A percentile compares a stretch with the other conserved stretches of the same genome.
phyloP scores from a whole-genome alignment of 768 basidiomycete species.

The Rhodotorula diobovata region DNA sequence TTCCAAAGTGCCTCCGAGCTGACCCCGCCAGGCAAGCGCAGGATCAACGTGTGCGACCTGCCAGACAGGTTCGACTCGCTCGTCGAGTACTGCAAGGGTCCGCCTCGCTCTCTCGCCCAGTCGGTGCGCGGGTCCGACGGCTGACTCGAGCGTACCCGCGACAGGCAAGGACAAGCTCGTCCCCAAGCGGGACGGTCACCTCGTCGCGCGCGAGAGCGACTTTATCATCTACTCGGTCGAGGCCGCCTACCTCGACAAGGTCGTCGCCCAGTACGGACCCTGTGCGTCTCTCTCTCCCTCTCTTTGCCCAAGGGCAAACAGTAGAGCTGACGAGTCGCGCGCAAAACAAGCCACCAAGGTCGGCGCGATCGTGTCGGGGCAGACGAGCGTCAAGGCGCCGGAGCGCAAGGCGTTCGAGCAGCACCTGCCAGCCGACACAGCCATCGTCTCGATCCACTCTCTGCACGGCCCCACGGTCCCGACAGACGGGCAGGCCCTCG shows the following conservation, averaged over 20 bases:
- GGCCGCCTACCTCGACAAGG: conserved; percentile 73
- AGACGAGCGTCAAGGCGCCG: conserved; percentile 94
- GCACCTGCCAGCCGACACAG: conserved; percentile 74
- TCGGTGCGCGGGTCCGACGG: neutral
- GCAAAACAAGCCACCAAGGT: conserved; percentile 89
- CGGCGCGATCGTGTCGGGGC: conserved; percentile 85
- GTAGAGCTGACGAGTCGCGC: neutral
- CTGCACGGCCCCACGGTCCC: conserved; percentile 88
- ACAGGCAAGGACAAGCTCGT: conserved; percentile 52
- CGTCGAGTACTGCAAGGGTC: conserved; percentile 61
- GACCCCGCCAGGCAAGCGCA: conserved; percentile 46
- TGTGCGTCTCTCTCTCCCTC: conserved; percentile 56
- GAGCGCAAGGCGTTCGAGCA: conserved; percentile 85
- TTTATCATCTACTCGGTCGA: conserved; percentile 94
- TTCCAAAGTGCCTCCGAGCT: no score
- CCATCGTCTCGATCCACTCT: conserved; percentile 89
- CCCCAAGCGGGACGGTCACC: conserved; percentile 73
- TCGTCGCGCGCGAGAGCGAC: conserved; percentile 81
- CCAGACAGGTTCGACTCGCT: conserved; percentile 68
- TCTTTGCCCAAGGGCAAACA: neutral
- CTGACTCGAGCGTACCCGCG: neutral
- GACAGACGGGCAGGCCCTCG: conserved; percentile 82
- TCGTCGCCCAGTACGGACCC: conserved; percentile 87
- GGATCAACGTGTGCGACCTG: conserved; percentile 84
- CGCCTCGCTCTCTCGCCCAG: conserved; percentile 1